A percentile compares a stretch with the other conserved stretches of the same genome.
These are phyloP conservation scores for Psilocybe sp. DNA, from an alignment of 768 basidiomycete genomes.

Conservation along the genomic window DNA sequence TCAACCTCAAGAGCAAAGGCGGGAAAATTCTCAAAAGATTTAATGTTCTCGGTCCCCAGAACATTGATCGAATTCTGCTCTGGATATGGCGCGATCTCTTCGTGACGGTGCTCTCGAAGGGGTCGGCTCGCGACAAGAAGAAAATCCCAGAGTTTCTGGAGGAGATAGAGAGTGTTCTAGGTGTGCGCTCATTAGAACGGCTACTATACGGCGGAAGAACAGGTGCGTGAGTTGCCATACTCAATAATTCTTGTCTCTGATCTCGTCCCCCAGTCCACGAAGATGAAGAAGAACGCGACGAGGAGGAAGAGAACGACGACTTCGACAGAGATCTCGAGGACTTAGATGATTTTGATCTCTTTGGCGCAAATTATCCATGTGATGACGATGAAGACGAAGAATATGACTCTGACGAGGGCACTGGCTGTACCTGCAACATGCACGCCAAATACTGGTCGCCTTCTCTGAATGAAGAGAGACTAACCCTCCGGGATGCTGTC, in stretches of 20 bases:
- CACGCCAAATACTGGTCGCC: slow-evolving; percentile 54
- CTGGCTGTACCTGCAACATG: slow-evolving; percentile 26
- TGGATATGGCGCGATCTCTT: slow-evolving; percentile 76
- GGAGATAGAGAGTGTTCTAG: slow-evolving; percentile 52
- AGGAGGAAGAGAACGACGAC: slow-evolving; percentile 30
- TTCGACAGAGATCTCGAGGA: slow-evolving; percentile 26
- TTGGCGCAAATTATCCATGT: slow-evolving; percentile 15
- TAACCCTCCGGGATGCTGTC: slow-evolving; percentile 41
- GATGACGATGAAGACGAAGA: slow-evolving; percentile 30
- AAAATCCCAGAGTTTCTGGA: slow-evolving; percentile 50
- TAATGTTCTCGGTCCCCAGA: slow-evolving; percentile 42
- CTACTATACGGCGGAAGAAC: slow-evolving; percentile 55
- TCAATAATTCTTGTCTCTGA: background rate
- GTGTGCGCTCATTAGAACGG: slow-evolving; percentile 49
- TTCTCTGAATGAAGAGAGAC: slow-evolving; percentile 36
- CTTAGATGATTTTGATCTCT: slow-evolving; percentile 19
- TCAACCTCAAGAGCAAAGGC: slow-evolving; percentile 39
- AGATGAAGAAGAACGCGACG: slow-evolving; percentile 26
- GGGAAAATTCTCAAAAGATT: slow-evolving; percentile 49
- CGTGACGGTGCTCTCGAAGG: slow-evolving; percentile 47
- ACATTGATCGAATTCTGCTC: slow-evolving; percentile 36
- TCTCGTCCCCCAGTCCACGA: slow-evolving; percentile 2
- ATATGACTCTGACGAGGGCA: slow-evolving; percentile 22
- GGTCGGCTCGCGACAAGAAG: slow-evolving; percentile 24
- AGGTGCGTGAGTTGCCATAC: slow-evolving; percentile 30